Evolutionary conservation across 805 yeast species (phyloP), one percentile per base, ranked within the genome.

Genomic region (Kodamaea neixiangensis): DNA sequence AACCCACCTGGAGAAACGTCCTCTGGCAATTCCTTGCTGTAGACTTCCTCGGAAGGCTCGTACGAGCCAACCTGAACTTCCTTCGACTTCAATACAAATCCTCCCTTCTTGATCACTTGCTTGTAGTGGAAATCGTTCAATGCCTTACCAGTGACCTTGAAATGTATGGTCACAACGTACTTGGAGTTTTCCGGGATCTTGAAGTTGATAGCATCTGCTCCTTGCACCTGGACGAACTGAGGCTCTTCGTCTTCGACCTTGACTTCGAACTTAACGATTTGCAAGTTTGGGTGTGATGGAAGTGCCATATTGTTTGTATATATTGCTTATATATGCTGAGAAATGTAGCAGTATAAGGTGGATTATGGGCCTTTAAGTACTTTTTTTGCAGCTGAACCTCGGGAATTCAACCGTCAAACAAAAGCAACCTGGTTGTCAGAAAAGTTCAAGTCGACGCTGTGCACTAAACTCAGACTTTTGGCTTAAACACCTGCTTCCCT

Each of bases 1-100:
- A 64, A 72, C 17, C 78, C 77, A 50, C 66, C 64, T 6, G 78
- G 78, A 35, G 76, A 66, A 5, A 58, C 58, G 51, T 73, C 76
- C 47, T 62, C 64, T 7, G 64, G 67, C 53, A 69, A 70, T 5
- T 58, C 56, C 46, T 63, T 62, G 15, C 56, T n/a, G 55, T 70
- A 66, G 1, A 62, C 57, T 49, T 70, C 71, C 1, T 71, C 75
- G 7, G 66, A 58, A 17, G 75, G 71, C 48, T 60, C 70, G 51
- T 48, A 55, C 34, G 59, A 63, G 7, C 77, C 78, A 38, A 73
- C 54, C 10, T 61, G 64, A 44, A 60, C 49, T 11, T 63, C 67
- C 21, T 67, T 64, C 19, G 58, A 54, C 50, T 66, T 69, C 41
- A 72, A 60, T 18, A 67, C 61, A 44, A 73, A 53, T 41, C 75